Percentiles rank a stretch among this genome's conserved stretches.
These are phyloP conservation scores for Colletotrichum gloeosporioides DNA, from an alignment of 2,329 filamentous ascomycete species.

Conservation along the genomic window DNA sequence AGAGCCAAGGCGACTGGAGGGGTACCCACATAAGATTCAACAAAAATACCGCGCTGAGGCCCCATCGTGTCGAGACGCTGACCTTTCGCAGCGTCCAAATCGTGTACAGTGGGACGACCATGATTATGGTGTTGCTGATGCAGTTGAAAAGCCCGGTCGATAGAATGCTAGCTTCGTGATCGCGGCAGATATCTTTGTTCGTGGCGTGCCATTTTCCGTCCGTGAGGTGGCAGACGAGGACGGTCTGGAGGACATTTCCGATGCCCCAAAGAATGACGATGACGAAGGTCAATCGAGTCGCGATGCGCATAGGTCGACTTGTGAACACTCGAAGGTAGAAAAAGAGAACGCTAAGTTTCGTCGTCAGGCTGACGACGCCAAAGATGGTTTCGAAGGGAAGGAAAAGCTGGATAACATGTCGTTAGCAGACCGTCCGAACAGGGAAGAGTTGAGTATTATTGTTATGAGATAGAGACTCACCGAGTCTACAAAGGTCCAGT, in stretches of 20 bases:
- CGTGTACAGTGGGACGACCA: conserved; percentile 40
- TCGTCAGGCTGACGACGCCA: conserved; percentile 36
- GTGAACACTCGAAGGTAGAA: conserved; percentile 50
- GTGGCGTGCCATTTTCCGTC: conserved; percentile 20
- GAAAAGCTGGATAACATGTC: conserved; percentile 31
- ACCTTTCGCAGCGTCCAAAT: conserved; percentile 39
- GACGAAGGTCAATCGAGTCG: conserved; percentile 25
- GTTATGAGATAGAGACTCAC: neutral
- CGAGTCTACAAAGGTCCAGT: neutral
- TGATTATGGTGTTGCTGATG: conserved; percentile 41
- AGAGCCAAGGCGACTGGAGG: neutral
- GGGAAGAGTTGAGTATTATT: neutral
- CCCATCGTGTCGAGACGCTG: conserved; percentile 28
- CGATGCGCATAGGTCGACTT: conserved; percentile 31
- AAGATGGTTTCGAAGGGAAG: conserved; percentile 43
- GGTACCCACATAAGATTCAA: conserved; percentile 30
- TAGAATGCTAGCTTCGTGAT: conserved; percentile 41
- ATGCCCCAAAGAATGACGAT: conserved; percentile 30
- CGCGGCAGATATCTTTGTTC: conserved; percentile 37
- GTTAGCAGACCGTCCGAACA: fast-evolving
- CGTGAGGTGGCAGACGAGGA: conserved; percentile 29
- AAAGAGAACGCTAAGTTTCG: conserved; percentile 45
- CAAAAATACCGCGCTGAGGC: conserved; percentile 31
- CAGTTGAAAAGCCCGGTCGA: conserved; percentile 44
- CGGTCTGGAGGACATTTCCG: conserved; percentile 28